Conservation (phyloP, 495 filamentous ascomycete genomes). For the Hypoxylon fragiforme region DNA sequence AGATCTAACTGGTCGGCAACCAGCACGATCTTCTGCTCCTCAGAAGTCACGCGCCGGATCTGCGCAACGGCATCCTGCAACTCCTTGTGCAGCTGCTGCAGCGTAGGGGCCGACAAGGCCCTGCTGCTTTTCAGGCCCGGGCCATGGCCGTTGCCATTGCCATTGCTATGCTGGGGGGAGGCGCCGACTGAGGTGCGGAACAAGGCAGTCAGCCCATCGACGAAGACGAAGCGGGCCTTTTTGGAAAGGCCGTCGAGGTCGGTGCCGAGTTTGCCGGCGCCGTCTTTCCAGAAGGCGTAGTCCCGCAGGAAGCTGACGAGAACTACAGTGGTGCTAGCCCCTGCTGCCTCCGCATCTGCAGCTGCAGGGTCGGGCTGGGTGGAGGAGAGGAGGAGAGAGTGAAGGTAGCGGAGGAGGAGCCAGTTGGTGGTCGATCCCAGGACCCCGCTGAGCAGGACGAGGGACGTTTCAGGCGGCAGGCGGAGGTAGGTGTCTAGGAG, state of each 20-base stretch:
- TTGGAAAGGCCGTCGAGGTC: slow-evolving; percentile 65
- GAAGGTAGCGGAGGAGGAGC: slow-evolving; percentile 68
- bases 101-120: slow-evolving; percentile 15
- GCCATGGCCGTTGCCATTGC: too few species aligned
- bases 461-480: slow-evolving; percentile 50
- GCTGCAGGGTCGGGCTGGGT: slow-evolving; percentile 2
- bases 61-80: slow-evolving; percentile 29
- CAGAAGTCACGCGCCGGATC: slow-evolving; percentile 17
- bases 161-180: too few species aligned
- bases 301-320: slow-evolving; percentile 82
- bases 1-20: slow-evolving; percentile 62
- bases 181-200: slow-evolving; percentile 16
- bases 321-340: slow-evolving; percentile 56
- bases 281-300: slow-evolving; percentile 72
- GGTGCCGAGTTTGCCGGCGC: slow-evolving; percentile 65
- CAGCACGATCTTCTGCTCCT: slow-evolving; percentile 42
- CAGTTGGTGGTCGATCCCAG: slow-evolving; percentile 74
- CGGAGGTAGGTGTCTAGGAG: slow-evolving; percentile 69
- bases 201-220: slow-evolving; percentile 70
- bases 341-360: not conserved
- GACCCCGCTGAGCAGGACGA: slow-evolving; percentile 73
- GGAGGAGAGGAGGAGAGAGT: slow-evolving; percentile 58
- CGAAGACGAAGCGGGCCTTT: slow-evolving; percentile 64
- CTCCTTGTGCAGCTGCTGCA: slow-evolving; percentile 22
- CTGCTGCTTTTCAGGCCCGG: too few species aligned